A percentile compares a stretch with the other conserved stretches of the same genome.
Evolutionary conservation across 2,329 filamentous ascomycete genomes (phyloP).

Genomic region (Xylariaceae sp.): DNA sequence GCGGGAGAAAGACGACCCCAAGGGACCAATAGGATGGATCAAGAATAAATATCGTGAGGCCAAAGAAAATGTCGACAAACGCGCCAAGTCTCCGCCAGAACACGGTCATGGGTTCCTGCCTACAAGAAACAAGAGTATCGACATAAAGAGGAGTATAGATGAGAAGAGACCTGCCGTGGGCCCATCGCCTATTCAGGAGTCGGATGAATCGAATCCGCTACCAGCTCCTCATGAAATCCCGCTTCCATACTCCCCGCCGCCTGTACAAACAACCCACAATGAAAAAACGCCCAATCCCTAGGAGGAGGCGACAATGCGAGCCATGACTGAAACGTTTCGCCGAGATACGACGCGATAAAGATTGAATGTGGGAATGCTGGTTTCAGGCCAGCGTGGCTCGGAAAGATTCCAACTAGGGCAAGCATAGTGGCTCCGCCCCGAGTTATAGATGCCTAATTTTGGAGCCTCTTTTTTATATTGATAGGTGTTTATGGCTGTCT

Average conservation of each 20-base stretch:
- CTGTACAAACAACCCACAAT: constrained; percentile 37
- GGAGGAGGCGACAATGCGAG: constrained; percentile 23
- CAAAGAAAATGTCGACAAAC: constrained; percentile 62
- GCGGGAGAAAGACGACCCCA: constrained; percentile 56
- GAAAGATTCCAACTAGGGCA: not conserved
- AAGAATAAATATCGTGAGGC: constrained; percentile 66
- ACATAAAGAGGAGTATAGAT: constrained; percentile 53
- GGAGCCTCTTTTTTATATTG: constrained; percentile 8
- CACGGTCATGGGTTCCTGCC: constrained; percentile 43
- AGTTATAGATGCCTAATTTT: constrained; percentile 3
- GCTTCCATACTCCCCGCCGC: constrained; percentile 38
- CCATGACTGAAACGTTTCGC: constrained; percentile 23
- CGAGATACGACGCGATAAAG: constrained; percentile 15
- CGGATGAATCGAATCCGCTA: constrained; percentile 13
- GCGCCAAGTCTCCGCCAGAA: constrained; percentile 63
- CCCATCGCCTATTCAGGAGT: constrained; percentile 15
- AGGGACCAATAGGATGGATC: constrained; percentile 64
- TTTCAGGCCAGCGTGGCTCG: constrained; percentile 4
- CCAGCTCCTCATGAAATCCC: constrained; percentile 38
- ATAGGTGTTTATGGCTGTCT: constrained; percentile 19
- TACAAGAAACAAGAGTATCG: constrained; percentile 55
- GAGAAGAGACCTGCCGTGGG: constrained; percentile 36
- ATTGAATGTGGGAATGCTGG: constrained; percentile 15
- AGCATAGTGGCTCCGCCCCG: not conserved
- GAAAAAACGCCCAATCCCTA: constrained; percentile 36